These are phyloP conservation scores for Cercis canadensis DNA, from an alignment of 306 rosid species.

Conservation along the genomic window DNA sequence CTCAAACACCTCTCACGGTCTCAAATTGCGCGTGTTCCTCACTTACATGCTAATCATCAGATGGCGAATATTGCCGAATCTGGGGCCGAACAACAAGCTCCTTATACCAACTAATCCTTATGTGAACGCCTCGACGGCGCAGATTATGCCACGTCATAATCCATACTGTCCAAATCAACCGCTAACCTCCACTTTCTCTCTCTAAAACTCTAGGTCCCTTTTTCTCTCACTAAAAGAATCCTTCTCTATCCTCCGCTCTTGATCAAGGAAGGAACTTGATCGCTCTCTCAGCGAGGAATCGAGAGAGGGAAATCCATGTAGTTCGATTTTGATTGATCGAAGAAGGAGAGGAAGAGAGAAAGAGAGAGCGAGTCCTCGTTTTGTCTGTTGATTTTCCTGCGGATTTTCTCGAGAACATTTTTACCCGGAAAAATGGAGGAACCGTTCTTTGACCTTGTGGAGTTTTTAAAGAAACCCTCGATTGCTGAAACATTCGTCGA, in stretches of 20 bases:
- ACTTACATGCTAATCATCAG: background rate
- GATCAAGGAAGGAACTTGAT: background rate
- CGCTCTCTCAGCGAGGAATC: background rate
- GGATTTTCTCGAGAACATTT: constrained; percentile 10
- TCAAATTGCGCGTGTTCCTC: background rate
- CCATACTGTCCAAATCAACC: background rate
- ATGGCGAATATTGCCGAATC: background rate
- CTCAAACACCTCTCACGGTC: background rate
- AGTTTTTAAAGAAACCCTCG: constrained; percentile 77
- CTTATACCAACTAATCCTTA: too few relatives aligned
- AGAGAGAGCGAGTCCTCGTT: background rate
- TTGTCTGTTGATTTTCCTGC: background rate
- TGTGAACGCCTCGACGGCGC: constrained; percentile 1
- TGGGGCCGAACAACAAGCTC: background rate
- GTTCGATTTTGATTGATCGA: background rate
- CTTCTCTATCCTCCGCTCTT: background rate
- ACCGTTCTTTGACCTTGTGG: constrained; percentile 70
- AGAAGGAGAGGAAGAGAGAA: background rate
- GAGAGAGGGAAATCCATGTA: constrained; percentile 2
- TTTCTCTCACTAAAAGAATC: background rate
- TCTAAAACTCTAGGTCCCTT: background rate
- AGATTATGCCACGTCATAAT: constrained; percentile 16
- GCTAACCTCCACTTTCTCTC: background rate
- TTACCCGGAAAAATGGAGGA: constrained; percentile 61
- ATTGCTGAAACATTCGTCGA: constrained; percentile 92